Percentiles rank a stretch among this genome's conserved stretches.
Conservation (phyloP, 768 basidiomycete genomes). For the Kwoniella sp. region DNA sequence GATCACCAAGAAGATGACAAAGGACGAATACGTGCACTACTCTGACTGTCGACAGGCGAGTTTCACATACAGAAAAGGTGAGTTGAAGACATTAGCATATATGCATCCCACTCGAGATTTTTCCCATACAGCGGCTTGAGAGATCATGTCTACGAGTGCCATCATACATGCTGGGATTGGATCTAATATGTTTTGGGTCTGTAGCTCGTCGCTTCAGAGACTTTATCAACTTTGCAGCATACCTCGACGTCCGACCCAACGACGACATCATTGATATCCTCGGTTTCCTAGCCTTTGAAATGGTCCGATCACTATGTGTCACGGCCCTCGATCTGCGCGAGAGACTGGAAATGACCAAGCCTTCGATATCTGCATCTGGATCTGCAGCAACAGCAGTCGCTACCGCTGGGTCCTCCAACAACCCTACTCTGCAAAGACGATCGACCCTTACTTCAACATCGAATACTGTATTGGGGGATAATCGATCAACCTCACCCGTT, state of each 20-base stretch:
- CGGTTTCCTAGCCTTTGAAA: slow-evolving; percentile 95
- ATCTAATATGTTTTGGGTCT: background rate
- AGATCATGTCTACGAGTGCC: too few relatives aligned
- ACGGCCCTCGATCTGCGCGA: slow-evolving; percentile 73
- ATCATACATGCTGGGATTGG: too few relatives aligned
- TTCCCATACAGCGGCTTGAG: too few relatives aligned
- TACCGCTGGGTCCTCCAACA: background rate
- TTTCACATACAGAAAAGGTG: slow-evolving; percentile 95
- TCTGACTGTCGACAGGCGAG: slow-evolving; percentile 95
- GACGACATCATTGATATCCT: slow-evolving; percentile 96
- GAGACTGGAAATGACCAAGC: slow-evolving; percentile 28
- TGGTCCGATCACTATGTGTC: slow-evolving; percentile 89
- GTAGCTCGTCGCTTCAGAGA: slow-evolving; percentile 91
- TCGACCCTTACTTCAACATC: background rate
- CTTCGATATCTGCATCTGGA: background rate
- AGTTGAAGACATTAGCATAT: slow-evolving; percentile 20
- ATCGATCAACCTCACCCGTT: slow-evolving; percentile 6
- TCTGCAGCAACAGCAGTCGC: background rate
- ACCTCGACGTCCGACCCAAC: slow-evolving; percentile 83
- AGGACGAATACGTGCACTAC: slow-evolving; percentile 95
- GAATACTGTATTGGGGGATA: background rate
- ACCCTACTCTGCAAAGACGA: background rate
- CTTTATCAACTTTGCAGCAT: slow-evolving; percentile 83
- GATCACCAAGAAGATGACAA: slow-evolving; percentile 90
- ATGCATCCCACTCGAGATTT: too few relatives aligned